phyloP scores from a whole-genome alignment of 2,329 filamentous ascomycete species.

The Huntiella bhutanensis region DNA sequence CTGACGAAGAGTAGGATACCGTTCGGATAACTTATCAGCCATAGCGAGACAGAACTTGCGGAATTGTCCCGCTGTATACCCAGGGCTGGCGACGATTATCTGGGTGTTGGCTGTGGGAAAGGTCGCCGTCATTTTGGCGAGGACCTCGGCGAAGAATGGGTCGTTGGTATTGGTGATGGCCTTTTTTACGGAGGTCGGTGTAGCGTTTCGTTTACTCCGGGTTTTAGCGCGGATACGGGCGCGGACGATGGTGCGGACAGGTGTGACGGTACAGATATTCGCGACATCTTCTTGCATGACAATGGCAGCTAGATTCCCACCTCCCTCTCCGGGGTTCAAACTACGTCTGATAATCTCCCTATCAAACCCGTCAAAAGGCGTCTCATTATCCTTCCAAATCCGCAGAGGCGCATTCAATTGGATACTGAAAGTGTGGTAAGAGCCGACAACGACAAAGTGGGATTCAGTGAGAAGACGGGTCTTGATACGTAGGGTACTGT shows the following conservation, averaged over 20 bases:
- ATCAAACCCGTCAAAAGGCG: constrained; percentile 77
- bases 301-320: constrained; percentile 70
- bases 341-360: constrained; percentile 61
- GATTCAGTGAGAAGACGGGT: constrained; percentile 36
- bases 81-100: constrained; percentile 70
- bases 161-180: constrained; percentile 20
- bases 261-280: constrained; percentile 67
- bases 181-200: constrained; percentile 21
- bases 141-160: constrained; percentile 3
- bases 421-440: constrained; percentile 51
- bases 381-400: constrained; percentile 53
- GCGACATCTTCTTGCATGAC: constrained; percentile 83
- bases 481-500: constrained; percentile 36
- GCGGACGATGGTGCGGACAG: constrained; percentile 59
- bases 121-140: constrained; percentile 53
- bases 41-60: constrained; percentile 46
- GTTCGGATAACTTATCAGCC: constrained; percentile 17
- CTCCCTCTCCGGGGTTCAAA: constrained; percentile 49
- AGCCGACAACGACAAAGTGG: constrained; percentile 30
- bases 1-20: constrained; percentile 48
- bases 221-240: constrained; percentile 44
- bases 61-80: constrained; percentile 70
- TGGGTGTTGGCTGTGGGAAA: constrained; percentile 53
- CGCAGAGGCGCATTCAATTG: constrained; percentile 79
- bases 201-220: constrained; percentile 33